phyloP scores from a whole-genome alignment of 2,329 filamentous ascomycete genomes.

The Chrysoporthe puriensis region DNA sequence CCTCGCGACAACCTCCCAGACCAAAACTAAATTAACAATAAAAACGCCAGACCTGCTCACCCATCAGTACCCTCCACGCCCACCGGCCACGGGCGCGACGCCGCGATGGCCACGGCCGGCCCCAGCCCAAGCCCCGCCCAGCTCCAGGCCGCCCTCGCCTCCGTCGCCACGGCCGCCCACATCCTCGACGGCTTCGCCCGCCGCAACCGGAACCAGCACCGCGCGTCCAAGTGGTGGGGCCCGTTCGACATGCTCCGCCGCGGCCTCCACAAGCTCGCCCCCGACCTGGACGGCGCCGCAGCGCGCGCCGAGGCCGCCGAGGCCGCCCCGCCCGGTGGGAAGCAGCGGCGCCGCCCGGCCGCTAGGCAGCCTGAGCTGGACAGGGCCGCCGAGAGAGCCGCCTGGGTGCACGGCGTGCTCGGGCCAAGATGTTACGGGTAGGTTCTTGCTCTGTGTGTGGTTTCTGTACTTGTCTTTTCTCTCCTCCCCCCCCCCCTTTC shows the following conservation, averaged over 20 bases:
- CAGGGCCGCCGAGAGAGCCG: conserved; percentile 34
- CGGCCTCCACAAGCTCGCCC: conserved; percentile 59
- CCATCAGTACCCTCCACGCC: neutral
- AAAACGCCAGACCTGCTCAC: neutral
- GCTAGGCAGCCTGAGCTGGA: conserved; percentile 23
- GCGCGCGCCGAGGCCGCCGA: conserved; percentile 20
- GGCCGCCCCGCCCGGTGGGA: conserved; percentile 21
- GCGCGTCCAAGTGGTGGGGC: conserved; percentile 77
- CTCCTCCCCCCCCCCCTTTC: neutral
- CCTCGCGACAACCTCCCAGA: too few species aligned
- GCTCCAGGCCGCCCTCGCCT: conserved; percentile 31
- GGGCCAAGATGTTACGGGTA: conserved; percentile 50
- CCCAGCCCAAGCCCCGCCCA: neutral
- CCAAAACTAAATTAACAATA: too few species aligned
- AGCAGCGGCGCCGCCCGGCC: neutral
- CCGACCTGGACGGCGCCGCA: conserved; percentile 37
- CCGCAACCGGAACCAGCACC: conserved; percentile 92
- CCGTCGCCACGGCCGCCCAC: conserved; percentile 47
- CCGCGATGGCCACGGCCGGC: too few species aligned
- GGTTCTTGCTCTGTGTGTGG: conserved; percentile 31
- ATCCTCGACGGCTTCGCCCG: conserved; percentile 75
- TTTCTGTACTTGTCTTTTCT: neutral
- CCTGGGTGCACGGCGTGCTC: conserved; percentile 46
- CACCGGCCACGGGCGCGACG: neutral
- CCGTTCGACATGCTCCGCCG: conserved; percentile 74